phyloP scores from a whole-genome alignment of 2,329 filamentous ascomycete genomes.

The Aspergillus hiratsukae region DNA sequence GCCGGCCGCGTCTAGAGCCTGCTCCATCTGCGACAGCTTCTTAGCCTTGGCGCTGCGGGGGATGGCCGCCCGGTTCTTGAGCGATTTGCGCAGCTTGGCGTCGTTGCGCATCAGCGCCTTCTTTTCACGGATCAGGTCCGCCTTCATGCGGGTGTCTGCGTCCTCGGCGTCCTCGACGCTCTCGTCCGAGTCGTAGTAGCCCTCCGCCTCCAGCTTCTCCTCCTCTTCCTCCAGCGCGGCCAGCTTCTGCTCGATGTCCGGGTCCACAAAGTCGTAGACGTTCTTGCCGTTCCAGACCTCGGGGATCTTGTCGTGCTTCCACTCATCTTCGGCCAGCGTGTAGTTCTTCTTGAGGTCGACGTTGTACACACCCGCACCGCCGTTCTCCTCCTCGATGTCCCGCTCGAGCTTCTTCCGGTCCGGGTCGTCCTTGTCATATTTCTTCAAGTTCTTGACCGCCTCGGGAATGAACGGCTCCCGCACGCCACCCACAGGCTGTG shows the following conservation, averaged over 20 bases:
- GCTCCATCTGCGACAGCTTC: slow-evolving; percentile 80
- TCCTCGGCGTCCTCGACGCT: slow-evolving; percentile 85
- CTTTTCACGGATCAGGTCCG: slow-evolving; percentile 93
- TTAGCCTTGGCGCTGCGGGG: slow-evolving; percentile 77
- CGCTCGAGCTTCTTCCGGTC: slow-evolving; percentile 72
- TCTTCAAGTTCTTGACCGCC: slow-evolving; percentile 71
- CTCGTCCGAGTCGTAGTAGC: slow-evolving; percentile 84
- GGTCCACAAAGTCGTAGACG: slow-evolving; percentile 94
- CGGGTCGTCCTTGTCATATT: slow-evolving; percentile 89
- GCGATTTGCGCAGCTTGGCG: slow-evolving; percentile 86
- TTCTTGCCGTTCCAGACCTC: slow-evolving; percentile 95
- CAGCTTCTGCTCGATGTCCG: slow-evolving; percentile 91
- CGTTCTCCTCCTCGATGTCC: slow-evolving; percentile 86
- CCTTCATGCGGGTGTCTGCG: slow-evolving; percentile 83
- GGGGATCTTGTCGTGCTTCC: slow-evolving; percentile 94
- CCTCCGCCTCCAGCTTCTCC: slow-evolving; percentile 83
- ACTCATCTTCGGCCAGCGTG: slow-evolving; percentile 78
- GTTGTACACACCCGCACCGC: slow-evolving; percentile 93
- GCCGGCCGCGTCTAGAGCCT: slow-evolving; percentile 77
- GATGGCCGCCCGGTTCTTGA: slow-evolving; percentile 95
- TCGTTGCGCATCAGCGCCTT: slow-evolving; percentile 88
- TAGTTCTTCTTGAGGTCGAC: slow-evolving; percentile 89
- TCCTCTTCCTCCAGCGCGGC: slow-evolving; percentile 92
- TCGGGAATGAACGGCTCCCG: slow-evolving; percentile 87
- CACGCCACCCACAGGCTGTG: slow-evolving; percentile 80